phyloP scores from a whole-genome alignment of 495 filamentous ascomycete species.

The Articulospora tetracladia region DNA sequence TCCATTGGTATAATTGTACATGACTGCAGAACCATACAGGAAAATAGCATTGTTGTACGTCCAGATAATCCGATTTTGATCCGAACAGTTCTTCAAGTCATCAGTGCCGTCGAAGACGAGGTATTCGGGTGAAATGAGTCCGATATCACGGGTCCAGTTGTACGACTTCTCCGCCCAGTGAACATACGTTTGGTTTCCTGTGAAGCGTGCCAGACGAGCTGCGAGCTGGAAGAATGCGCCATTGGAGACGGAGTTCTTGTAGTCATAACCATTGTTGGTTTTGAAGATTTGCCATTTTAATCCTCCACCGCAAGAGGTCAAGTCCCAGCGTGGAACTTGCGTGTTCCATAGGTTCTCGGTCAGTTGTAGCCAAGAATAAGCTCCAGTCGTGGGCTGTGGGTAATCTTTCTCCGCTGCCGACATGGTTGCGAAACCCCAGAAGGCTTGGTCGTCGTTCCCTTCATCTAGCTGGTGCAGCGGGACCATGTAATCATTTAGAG shows the following conservation, averaged over 20 bases:
- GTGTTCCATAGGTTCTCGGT: conserved; percentile 78
- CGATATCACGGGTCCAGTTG: conserved; percentile 64
- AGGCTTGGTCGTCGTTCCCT: conserved; percentile 85
- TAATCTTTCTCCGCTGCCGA: conserved; percentile 76
- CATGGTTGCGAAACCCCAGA: conserved; percentile 84
- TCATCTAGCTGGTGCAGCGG: conserved; percentile 69
- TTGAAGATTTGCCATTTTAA: conserved; percentile 83
- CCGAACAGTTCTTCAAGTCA: conserved; percentile 55
- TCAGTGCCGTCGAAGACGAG: conserved; percentile 71
- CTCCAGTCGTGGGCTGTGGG: conserved; percentile 56
- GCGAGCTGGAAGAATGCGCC: conserved; percentile 82
- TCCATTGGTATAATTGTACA: conserved; percentile 53
- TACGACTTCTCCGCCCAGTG: conserved; percentile 70
- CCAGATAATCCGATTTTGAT: conserved; percentile 60
- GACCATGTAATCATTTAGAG: conserved; percentile 71
- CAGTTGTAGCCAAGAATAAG: conserved; percentile 73
- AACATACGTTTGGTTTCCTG: conserved; percentile 73
- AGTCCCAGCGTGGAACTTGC: conserved; percentile 69
- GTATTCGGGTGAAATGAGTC: conserved; percentile 62
- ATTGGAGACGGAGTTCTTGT: conserved; percentile 76
- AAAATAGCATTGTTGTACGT: conserved; percentile 74
- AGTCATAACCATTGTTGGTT: conserved; percentile 74
- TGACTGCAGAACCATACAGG: conserved; percentile 66
- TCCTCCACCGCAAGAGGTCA: conserved; percentile 62
- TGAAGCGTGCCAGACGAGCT: conserved; percentile 72